Conservation (phyloP, 257 asterid genomes). For the Penstemon newberryi region DNA sequence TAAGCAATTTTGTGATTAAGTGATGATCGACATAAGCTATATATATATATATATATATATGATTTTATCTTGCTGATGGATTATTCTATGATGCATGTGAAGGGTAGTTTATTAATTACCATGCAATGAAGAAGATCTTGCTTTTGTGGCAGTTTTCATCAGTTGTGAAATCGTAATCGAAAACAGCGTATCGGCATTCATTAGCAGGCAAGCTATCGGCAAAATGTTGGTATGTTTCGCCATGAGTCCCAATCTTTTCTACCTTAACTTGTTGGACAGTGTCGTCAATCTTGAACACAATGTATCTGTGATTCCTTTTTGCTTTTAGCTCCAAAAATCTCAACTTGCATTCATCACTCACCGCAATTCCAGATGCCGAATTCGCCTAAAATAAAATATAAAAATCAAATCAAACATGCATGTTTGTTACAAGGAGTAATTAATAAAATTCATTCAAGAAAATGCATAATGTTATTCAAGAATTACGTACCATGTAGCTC, state of each 20-base stretch:
- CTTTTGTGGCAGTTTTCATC: conserved; percentile 67
- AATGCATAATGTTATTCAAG: no score
- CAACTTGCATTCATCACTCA: conserved; percentile 71
- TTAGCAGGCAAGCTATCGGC: conserved; percentile 46
- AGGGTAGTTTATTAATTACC: conserved; percentile 30
- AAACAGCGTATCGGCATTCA: conserved; percentile 73
- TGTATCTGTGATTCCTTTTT: conserved; percentile 52
- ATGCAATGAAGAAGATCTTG: conserved; percentile 71
- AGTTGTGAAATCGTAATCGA: conserved; percentile 65
- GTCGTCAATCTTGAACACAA: conserved; percentile 63
- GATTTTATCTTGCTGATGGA: no score
- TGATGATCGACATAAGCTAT: no score
- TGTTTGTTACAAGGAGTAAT: neutral
- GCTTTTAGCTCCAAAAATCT: conserved; percentile 67
- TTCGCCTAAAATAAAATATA: conserved; percentile 47
- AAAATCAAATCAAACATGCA: neutral
- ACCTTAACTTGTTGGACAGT: conserved; percentile 46
- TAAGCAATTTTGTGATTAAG: no score
- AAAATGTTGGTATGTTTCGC: conserved; percentile 54
- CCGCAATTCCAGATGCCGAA: conserved; percentile 67
- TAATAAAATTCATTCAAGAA: neutral
- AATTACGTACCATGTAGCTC: conserved; percentile 34
- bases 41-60: no score
- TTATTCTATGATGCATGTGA: no score
- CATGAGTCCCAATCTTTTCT: conserved; percentile 51